Percentiles rank a stretch among this genome's conserved stretches.
Evolutionary conservation across 306 rosid genomes (phyloP).

Genomic region (Morella rubra): DNA sequence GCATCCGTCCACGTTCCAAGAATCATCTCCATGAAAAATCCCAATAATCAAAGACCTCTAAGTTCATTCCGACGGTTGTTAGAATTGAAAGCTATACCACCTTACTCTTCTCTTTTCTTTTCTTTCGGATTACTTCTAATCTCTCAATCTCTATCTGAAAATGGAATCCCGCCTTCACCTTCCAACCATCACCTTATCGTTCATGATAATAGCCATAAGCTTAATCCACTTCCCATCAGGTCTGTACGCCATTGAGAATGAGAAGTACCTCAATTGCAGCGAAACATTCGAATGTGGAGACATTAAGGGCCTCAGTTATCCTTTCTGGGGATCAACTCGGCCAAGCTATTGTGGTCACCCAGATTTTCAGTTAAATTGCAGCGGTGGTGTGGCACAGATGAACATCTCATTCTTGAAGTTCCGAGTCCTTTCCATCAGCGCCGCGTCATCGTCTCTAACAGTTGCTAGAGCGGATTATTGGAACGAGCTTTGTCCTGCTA

Average conservation of each 20-base stretch:
- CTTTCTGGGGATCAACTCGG: conserved; percentile 50
- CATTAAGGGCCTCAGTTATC: conserved; percentile 31
- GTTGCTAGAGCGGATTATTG: conserved; percentile 45
- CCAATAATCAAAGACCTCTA: no score
- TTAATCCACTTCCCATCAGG: conserved; percentile 7
- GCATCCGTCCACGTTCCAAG: no score
- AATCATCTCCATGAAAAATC: no score
- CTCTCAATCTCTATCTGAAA: neutral
- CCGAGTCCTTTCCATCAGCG: conserved; percentile 34
- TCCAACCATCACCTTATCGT: conserved; percentile 10
- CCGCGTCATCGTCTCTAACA: conserved; percentile 20
- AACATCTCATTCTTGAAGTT: conserved; percentile 21
- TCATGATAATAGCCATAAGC: conserved; percentile 3
- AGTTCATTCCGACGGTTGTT: no score
- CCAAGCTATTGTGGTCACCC: conserved; percentile 57
- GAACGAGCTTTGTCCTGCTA: conserved; percentile 36
- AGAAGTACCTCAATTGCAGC: conserved; percentile 30
- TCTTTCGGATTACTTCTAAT: no score
- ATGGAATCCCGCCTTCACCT: neutral
- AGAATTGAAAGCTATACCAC: no score
- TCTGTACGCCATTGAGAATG: neutral
- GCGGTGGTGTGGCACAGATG: conserved; percentile 24
- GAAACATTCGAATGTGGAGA: neutral
- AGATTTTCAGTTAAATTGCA: conserved; percentile 42
- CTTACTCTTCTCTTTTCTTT: no score